Evolutionary conservation across 768 basidiomycete genomes (phyloP), one percentile per base, ranked within the genome.

Genomic region (Xerocomellus dryophilus): DNA sequence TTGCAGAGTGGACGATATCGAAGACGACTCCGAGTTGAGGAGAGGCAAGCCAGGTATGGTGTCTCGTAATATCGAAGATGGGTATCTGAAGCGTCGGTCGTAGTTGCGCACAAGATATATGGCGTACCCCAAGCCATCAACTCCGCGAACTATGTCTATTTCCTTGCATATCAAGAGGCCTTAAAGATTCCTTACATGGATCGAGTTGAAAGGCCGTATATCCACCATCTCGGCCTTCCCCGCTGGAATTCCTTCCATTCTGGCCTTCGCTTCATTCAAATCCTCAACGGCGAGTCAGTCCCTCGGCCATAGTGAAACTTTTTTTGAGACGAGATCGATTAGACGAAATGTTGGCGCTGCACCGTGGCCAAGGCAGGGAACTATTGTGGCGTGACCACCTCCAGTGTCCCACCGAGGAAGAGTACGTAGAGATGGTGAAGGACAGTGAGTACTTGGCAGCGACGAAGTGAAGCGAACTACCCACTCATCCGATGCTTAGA

Each of bases 41-140:
- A 74, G 96, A 59, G 96, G 96, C 4, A 78, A 81, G 31, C 95
- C 95, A 63, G 90, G 89, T 88, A 60, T 32, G n/a, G 14, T 36
- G 8, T 53, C 25, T 39, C 36, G 43, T 43, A 18, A 31, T 40
- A 17, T 47, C 31, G 31, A 11, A 20, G 21, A n/a, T 4, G 4
- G 39, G n/a, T 40, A 31, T 27, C 21, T 52, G 40, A 49, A 32
- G 14, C 18, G 0, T 18, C 25, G 25, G 17, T 49, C 42, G n/a
- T 20, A 86, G 95, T 94, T n/a, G 85, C 95, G 0, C 95, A 99
- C 73, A 93, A 90, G 77, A 94, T 99, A 60, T 99, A 93, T 63
- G 96, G 96, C 4, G 76, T 97, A 2, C 92, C 96, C 1, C 95
- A 98, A 69, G 96, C 95, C 0, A 93, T 99, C 72, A 99, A 99